These are phyloP conservation scores for Tricholoma sp. DNA, from an alignment of 768 basidiomycete species.

Conservation along the genomic window DNA sequence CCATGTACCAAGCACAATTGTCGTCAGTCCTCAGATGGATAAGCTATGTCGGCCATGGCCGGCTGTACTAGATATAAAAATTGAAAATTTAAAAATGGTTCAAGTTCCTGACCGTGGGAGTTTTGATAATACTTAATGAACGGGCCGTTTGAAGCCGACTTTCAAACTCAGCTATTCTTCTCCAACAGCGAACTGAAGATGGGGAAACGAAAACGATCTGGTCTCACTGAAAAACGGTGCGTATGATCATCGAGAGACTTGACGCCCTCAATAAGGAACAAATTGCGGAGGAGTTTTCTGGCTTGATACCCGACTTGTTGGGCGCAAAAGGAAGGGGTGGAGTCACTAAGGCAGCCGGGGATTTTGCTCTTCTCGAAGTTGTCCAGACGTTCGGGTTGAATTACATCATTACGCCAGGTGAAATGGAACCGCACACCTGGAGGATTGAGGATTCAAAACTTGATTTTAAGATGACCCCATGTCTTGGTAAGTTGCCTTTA, in stretches of 20 bases:
- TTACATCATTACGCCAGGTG: background rate
- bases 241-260: constrained; percentile 1
- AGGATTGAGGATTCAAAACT: constrained; percentile 1
- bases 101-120: no score
- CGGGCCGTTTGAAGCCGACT: no score
- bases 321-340: constrained; percentile 1
- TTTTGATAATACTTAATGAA: no score
- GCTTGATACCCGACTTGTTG: background rate
- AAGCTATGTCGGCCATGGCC: no score
- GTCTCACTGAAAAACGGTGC: background rate
- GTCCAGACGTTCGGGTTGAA: background rate
- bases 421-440: background rate
- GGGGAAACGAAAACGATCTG: background rate
- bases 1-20: no score
- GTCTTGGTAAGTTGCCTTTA: background rate
- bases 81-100: no score
- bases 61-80: no score
- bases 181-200: constrained; percentile 1
- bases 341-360: background rate
- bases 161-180: no score
- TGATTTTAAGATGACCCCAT: constrained; percentile 1
- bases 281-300: background rate
- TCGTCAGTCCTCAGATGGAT: no score
- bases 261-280: background rate
- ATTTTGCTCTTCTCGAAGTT: background rate